Evolutionary conservation across 1,139 yeast genomes (phyloP), one percentile per base, ranked within the genome.

Genomic region (Groenewaldozyma sp.): DNA sequence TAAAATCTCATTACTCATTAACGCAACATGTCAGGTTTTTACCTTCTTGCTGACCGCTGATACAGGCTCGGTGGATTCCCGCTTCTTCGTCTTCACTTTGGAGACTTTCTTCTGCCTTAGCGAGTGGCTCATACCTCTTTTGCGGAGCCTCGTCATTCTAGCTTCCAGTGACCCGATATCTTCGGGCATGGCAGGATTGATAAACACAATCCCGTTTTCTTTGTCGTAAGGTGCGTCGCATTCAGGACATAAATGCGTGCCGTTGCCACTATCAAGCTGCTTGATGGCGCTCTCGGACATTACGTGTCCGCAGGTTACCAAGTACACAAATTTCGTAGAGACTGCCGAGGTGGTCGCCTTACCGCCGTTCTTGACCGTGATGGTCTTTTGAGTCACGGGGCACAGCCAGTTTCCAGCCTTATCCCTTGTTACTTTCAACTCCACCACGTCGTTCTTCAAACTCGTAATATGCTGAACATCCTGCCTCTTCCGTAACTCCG

Each of bases 251-350:
- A n/a, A n/a, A n/a, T n/a, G n/a, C 14, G 47, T 43, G 10, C 40
- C 40, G 4, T 42, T 42, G 7, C 46, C 43, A n/a, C 55, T 24
- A 26, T 27, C 34, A n/a, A 60, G 40, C 37, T 63, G 63, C n/a
- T 50, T 46, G 32, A 70, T 45, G 13, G 71, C 64, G n/a, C 59
- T 59, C 24, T 60, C 62, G 1, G 73, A 63, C 45, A 73, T 56
- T 1, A 68, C 72, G 54, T 77, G 78, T 0, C 81, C 81, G 50
- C 82, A 76, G 10, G 64, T 67, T 0, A 65, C 71, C 5, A 73
- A 48, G 51, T 75, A 76, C 2, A 67, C 67, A 43, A 71, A 65
- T 53, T 59, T 59, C 9, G 62, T 51, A 1, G 63, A 55, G 5
- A 31, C 3, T 10, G 24, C 34, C 21, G 38, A n/a, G 3, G 56